Conservation (phyloP, 2,329 filamentous ascomycete species). For the Xylaria sp. region DNA sequence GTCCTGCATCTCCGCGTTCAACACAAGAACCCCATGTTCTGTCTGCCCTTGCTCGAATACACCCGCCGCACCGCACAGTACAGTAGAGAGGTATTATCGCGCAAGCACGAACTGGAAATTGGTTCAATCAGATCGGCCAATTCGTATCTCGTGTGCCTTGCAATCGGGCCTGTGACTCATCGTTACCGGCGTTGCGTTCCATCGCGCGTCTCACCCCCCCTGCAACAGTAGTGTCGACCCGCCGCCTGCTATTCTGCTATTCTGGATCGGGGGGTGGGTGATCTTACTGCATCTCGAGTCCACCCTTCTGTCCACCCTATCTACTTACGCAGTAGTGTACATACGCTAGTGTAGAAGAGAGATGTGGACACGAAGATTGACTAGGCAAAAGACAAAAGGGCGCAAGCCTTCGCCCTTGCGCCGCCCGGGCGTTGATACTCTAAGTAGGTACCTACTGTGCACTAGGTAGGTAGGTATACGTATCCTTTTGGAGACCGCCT, state of each 20-base stretch:
- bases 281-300: slow-evolving; percentile 1
- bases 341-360: not conserved
- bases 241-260: not conserved
- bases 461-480: no score
- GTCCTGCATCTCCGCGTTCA: slow-evolving; percentile 10
- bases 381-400: not conserved
- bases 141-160: slow-evolving; percentile 17
- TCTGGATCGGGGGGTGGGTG: not conserved
- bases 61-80: no score
- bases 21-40: not conserved
- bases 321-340: no score
- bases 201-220: slow-evolving; percentile 26
- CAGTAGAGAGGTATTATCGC: no score
- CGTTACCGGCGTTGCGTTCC: slow-evolving; percentile 26
- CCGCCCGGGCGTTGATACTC: no score
- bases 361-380: not conserved
- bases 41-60: not conserved
- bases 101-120: slow-evolving; percentile 8
- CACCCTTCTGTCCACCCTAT: no score
- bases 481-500: no score
- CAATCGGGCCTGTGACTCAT: slow-evolving; percentile 34
- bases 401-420: not conserved
- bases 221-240: not conserved
- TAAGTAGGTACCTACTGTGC: no score
- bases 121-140: slow-evolving; percentile 28